Evolutionary conservation across 1,284 basidiomycete genomes (phyloP), one percentile per base, ranked within the genome.

Genomic region (Tilletia walkeri): DNA sequence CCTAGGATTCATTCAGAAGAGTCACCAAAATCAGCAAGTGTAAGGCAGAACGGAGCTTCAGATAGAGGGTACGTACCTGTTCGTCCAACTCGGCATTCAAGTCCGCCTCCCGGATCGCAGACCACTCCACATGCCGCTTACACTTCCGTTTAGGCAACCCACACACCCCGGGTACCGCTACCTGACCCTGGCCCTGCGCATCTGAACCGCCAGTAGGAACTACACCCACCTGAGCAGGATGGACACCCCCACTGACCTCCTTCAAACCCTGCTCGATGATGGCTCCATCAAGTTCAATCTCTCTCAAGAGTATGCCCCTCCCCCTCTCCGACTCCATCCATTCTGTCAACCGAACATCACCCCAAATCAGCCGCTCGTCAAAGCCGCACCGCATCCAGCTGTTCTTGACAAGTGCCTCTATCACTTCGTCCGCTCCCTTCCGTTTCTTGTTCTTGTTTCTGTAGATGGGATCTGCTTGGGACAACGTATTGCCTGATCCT

Each of bases 331-430:
- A n/a, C 20, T 56, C 61, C 4, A 69, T 65, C 73, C 73, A 76
- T 3, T 36, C 9, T n/a, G 74, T 71, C 39, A 76, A 76, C 0
- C 24, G 18, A 2, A 54, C 34, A 39, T 76, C 69, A 67, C 72
- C 73, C 72, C 72, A 76, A 49, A 73, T 69, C 47, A 76, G 70
- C 2, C 75, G 71, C 16, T 71, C 63, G 39, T 76, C 75, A 69
- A 74, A 76, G n/a, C 75, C 75, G 63, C 75, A 76, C 2, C 72
- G 73, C 14, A 72, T 73, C 10, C 75, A 73, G 14, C 67, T 63
- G 34, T 63, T 63, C 34, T n/a, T 63, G 59, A 63, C 59, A 6
- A 63, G 59, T 16, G 59, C 59, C 36, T 63, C 59, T 4, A 63
- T 63, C 36, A 63, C 59, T 36, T 63, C 59, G 59, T 41, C 59